phyloP scores from a whole-genome alignment of 768 basidiomycete species.

The Mycena chlorophos region DNA sequence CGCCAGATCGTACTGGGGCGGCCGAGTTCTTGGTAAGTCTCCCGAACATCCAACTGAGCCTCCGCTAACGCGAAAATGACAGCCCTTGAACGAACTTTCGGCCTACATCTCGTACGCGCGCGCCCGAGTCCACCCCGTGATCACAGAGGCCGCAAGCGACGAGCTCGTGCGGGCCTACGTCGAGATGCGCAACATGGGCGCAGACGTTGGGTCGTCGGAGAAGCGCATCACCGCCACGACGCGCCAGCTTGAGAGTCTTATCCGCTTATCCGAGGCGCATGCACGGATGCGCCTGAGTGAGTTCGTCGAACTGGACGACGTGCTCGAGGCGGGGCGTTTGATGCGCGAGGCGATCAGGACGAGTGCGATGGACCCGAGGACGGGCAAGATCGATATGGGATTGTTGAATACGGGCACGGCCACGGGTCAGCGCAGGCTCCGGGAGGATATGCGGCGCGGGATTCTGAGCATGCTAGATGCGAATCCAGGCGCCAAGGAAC shows the following conservation, averaged over 20 bases:
- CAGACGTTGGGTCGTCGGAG: slow-evolving; percentile 84
- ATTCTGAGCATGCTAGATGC: slow-evolving; percentile 64
- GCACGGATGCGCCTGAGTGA: slow-evolving; percentile 92
- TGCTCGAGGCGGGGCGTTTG: slow-evolving; percentile 87
- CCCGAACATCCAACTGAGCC: not conserved
- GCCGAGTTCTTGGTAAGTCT: slow-evolving; percentile 74
- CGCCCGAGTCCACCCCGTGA: slow-evolving; percentile 77
- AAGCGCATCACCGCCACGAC: slow-evolving; percentile 98
- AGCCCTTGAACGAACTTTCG: slow-evolving; percentile 89
- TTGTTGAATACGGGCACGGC: slow-evolving; percentile 93
- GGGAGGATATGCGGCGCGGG: slow-evolving; percentile 89
- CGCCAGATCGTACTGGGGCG: slow-evolving; percentile 59
- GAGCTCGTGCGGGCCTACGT: slow-evolving; percentile 91
- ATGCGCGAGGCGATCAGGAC: slow-evolving; percentile 97
- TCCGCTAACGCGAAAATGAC: slow-evolving; percentile 1
- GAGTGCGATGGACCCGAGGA: slow-evolving; percentile 91
- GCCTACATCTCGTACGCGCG: slow-evolving; percentile 95
- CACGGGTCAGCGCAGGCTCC: slow-evolving; percentile 77
- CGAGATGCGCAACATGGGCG: slow-evolving; percentile 88
- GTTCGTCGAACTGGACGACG: slow-evolving; percentile 84
- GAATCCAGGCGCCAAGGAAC: slow-evolving; percentile 47
- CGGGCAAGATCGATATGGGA: slow-evolving; percentile 97
- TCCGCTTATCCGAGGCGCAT: slow-evolving; percentile 93
- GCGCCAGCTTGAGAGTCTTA: slow-evolving; percentile 95
- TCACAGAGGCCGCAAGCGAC: slow-evolving; percentile 81